A percentile compares a stretch with the other conserved stretches of the same genome.
phyloP scores from a whole-genome alignment of 768 basidiomycete genomes.

The Tubosaeta sp. region DNA sequence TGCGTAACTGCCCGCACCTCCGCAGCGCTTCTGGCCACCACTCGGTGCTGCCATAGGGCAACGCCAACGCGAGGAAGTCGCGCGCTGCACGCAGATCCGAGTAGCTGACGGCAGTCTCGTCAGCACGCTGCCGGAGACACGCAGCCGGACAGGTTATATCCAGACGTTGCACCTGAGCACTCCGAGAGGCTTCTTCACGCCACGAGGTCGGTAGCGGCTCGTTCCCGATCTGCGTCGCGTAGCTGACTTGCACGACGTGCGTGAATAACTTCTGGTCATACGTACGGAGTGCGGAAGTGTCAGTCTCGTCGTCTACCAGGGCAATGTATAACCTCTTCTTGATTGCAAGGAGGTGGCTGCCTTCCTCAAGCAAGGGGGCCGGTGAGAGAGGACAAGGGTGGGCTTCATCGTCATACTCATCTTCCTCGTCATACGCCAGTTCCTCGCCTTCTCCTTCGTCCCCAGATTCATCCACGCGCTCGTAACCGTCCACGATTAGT shows the following conservation, averaged over 20 bases:
- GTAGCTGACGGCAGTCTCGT: slow-evolving; percentile 25
- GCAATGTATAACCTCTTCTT: slow-evolving; percentile 16
- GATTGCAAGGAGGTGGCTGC: slow-evolving; percentile 11
- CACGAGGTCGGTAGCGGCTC: not conserved
- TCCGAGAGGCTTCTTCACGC: not conserved
- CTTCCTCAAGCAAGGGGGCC: not conserved
- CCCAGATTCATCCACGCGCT: too few relatives aligned
- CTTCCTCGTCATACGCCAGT: not conserved
- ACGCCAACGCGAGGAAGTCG: slow-evolving; percentile 40
- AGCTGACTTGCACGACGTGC: slow-evolving; percentile 18
- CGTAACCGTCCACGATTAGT: too few relatives aligned
- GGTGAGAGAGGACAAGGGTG: not conserved
- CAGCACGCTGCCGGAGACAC: not conserved
- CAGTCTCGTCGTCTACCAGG: slow-evolving; percentile 9
- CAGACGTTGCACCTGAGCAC: not conserved
- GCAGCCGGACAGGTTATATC: not conserved
- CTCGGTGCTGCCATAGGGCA: slow-evolving; percentile 28
- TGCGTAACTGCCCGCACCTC: not conserved
- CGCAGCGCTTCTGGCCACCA: slow-evolving; percentile 1
- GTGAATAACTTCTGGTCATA: slow-evolving; percentile 11
- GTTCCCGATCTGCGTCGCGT: not conserved
- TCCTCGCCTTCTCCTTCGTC: not conserved
- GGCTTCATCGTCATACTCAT: not conserved
- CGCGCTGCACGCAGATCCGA: slow-evolving; percentile 37
- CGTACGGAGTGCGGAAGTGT: slow-evolving; percentile 8